Conservation (phyloP, 768 basidiomycete genomes). For the Rhodotorula graminis region DNA sequence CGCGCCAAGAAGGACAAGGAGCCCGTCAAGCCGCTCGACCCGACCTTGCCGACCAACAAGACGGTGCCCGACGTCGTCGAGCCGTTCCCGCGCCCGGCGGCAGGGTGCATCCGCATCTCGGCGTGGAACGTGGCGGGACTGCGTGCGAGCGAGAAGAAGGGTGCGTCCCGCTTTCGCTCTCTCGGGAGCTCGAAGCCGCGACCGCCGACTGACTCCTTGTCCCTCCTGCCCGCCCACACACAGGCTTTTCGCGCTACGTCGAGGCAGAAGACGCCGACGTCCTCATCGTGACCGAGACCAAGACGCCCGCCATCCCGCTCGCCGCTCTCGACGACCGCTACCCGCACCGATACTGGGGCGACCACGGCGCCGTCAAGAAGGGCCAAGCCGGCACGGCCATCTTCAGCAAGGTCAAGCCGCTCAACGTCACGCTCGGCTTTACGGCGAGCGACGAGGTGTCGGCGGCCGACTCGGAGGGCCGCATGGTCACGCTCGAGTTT, state of each 20-base stretch:
- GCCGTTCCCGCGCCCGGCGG: slow-evolving; percentile 18
- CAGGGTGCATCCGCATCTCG: slow-evolving; percentile 51
- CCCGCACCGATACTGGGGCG: slow-evolving; percentile 42
- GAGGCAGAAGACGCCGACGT: slow-evolving; percentile 83
- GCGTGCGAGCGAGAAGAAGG: slow-evolving; percentile 73
- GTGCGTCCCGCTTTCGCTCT: slow-evolving; percentile 39
- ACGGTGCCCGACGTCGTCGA: slow-evolving; percentile 36
- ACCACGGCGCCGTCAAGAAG: slow-evolving; percentile 55
- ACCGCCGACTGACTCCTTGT: no score
- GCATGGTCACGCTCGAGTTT: slow-evolving; percentile 74
- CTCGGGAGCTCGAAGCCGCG: no score
- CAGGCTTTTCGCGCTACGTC: slow-evolving; percentile 71
- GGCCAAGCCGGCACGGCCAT: slow-evolving; percentile 76
- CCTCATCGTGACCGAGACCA: slow-evolving; percentile 78
- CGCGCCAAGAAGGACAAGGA: slow-evolving; percentile 37
- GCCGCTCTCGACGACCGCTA: slow-evolving; percentile 23
- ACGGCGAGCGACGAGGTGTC: slow-evolving; percentile 57
- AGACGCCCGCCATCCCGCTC: slow-evolving; percentile 53
- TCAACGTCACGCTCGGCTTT: slow-evolving; percentile 62
- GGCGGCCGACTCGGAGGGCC: slow-evolving; percentile 45
- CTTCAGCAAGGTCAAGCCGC: slow-evolving; percentile 68
- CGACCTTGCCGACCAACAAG: slow-evolving; percentile 35
- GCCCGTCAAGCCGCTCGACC: slow-evolving; percentile 40
- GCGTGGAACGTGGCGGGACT: slow-evolving; percentile 79
- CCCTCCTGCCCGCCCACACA: no score